Evolutionary conservation across 257 asterid species (phyloP).

Genomic region (Solanum dulcamara): DNA sequence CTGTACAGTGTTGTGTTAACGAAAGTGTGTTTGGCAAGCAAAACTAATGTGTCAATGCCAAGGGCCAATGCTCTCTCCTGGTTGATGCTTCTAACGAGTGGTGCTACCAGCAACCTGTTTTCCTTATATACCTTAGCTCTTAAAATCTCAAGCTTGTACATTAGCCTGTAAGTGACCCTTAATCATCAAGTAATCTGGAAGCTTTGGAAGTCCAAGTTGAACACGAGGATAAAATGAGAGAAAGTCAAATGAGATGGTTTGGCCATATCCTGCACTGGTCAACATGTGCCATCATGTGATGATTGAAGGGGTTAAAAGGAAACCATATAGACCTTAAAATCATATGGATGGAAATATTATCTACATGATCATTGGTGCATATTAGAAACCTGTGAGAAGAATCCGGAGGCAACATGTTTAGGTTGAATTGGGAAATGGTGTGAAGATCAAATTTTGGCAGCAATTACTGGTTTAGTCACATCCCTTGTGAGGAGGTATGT

Average conservation of each 20-base stretch:
- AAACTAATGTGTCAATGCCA: not conserved
- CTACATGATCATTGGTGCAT: not conserved
- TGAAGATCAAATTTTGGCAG: not conserved
- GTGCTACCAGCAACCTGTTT: not conserved
- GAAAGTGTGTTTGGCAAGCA: not conserved
- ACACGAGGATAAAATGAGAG: not conserved
- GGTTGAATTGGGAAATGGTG: not conserved
- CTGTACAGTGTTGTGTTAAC: not conserved
- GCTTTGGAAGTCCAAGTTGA: not conserved
- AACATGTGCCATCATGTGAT: not conserved
- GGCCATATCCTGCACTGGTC: not conserved
- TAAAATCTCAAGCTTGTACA: not conserved
- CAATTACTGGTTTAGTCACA: not conserved
- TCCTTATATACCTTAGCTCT: not conserved
- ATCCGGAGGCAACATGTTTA: not conserved
- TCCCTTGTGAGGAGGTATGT: not conserved
- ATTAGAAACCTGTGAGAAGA: not conserved
- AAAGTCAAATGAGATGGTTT: not conserved
- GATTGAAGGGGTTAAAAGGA: not conserved
- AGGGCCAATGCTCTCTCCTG: not conserved
- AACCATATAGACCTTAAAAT: not conserved
- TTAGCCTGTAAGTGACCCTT: not conserved
- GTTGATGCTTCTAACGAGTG: not conserved
- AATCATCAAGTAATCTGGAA: not conserved
- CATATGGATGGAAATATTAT: not conserved